Evolutionary conservation across 1,284 basidiomycete genomes (phyloP), one percentile per base, ranked within the genome.

Genomic region (Malassezia restricta): DNA sequence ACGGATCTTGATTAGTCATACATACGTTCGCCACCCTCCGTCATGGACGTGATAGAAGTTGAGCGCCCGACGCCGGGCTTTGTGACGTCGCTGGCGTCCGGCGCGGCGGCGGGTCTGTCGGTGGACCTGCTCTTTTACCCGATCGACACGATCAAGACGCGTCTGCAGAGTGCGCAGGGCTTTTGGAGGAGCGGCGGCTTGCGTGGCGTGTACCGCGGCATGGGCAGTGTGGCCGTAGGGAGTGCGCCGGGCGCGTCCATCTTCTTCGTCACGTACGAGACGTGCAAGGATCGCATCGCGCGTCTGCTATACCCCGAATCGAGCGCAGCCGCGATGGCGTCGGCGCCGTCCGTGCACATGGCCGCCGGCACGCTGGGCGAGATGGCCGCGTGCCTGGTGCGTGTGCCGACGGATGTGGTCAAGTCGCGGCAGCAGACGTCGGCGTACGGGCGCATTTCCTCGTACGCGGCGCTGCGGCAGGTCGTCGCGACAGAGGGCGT

Each of bases 181-280:
- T 96, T 98, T 74, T 74, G 82, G 51, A 77, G 78, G 24, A 83
- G 88, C 1, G 92, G 94, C 7, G 92, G 91, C 0, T 88, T 99
- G 74, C 81, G 77, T 42, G 90, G 90, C 6, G 82, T 98, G 11
- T 99, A 99, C 76, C 85, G 86, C 62, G 92, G 94, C 11, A 78
- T 99, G 5, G 91, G 91, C 15, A 94, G 89, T 73, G 91, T 96
- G 1, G 84, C 90, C 0, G 83, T 95, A 8, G 94, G 92, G 15
- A 90, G 89, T 68, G 90, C 92, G 11, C 92, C 94, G 0, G 92
- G 92, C 71, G 56, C 92, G 54, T 87, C 91, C 1, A 81, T 83
- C 0, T 99, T 99, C 77, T 99, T 99, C 74, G 85, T 86, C 20
- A 87, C 84, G 0, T 99, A 99, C 72, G 91, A 96, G 66, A 81